Conservation (phyloP, 306 rosid species). For the Glycine tomentella region DNA sequence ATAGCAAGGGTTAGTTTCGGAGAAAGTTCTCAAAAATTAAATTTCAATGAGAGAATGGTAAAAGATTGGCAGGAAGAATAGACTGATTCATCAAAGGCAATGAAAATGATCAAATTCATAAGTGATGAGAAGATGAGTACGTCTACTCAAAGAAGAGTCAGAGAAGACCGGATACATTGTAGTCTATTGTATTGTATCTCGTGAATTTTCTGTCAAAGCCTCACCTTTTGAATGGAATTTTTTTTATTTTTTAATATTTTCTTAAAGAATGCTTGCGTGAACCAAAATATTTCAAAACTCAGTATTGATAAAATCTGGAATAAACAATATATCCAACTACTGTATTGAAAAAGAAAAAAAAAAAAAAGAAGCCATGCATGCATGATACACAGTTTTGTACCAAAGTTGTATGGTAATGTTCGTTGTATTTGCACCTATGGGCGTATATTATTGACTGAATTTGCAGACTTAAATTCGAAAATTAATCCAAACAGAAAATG, state of each 20-base stretch:
- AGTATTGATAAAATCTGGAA: neutral
- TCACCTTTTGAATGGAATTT: neutral
- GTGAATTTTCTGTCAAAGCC: conserved; percentile 8
- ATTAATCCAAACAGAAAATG: neutral
- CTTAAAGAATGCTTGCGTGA: neutral
- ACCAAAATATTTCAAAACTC: neutral
- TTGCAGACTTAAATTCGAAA: neutral
- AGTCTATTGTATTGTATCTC: neutral
- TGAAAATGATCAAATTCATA: neutral
- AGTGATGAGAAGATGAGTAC: neutral
- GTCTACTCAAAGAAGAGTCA: neutral
- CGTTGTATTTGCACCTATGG: neutral
- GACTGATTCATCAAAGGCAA: neutral
- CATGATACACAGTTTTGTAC: neutral
- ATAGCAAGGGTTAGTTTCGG: neutral
- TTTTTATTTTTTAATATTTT: neutral
- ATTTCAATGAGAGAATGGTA: neutral
- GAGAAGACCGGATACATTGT: conserved; percentile 12
- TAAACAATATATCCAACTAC: neutral
- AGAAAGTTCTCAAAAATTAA: conserved; percentile 8
- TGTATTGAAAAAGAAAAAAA: no score
- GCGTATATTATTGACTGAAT: conserved; percentile 11
- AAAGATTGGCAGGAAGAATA: neutral
- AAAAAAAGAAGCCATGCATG: neutral
- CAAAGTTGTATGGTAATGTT: neutral